Percentiles rank a stretch among this genome's conserved stretches.
Conservation (phyloP, 148 eudicot species). For the Vaccinium vitisidaea region DNA sequence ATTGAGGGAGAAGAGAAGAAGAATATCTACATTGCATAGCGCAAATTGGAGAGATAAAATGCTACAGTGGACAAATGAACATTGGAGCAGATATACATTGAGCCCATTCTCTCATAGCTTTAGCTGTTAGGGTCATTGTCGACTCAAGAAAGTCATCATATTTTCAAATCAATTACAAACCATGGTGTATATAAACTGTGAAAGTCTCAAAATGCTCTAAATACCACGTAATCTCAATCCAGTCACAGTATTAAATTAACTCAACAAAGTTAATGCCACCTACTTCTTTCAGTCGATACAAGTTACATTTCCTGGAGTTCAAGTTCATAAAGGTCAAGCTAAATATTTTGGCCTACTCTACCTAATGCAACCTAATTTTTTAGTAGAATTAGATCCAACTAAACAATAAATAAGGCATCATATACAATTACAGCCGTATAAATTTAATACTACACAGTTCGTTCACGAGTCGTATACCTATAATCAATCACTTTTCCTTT, state of each 20-base stretch:
- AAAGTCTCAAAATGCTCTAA: neutral
- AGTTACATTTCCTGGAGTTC: neutral
- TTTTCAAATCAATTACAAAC: neutral
- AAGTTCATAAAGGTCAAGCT: slow-evolving; percentile 7
- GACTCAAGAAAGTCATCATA: neutral
- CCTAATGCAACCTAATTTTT: neutral
- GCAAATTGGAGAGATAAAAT: neutral
- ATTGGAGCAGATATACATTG: neutral
- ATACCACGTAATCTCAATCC: neutral
- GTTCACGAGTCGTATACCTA: slow-evolving; percentile 44
- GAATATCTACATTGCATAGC: neutral
- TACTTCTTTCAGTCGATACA: neutral
- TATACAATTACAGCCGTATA: neutral
- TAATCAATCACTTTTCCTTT: slow-evolving; percentile 94
- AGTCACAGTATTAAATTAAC: neutral
- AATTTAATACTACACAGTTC: neutral
- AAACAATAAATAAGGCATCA: neutral
- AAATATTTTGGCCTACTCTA: neutral
- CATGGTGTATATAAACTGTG: neutral
- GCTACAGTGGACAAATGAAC: neutral
- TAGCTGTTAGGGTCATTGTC: neutral
- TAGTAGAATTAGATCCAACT: neutral
- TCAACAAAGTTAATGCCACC: neutral
- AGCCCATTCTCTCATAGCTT: neutral
- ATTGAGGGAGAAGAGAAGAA: neutral